phyloP scores from a whole-genome alignment of 768 basidiomycete genomes.

The Suillus plorans region DNA sequence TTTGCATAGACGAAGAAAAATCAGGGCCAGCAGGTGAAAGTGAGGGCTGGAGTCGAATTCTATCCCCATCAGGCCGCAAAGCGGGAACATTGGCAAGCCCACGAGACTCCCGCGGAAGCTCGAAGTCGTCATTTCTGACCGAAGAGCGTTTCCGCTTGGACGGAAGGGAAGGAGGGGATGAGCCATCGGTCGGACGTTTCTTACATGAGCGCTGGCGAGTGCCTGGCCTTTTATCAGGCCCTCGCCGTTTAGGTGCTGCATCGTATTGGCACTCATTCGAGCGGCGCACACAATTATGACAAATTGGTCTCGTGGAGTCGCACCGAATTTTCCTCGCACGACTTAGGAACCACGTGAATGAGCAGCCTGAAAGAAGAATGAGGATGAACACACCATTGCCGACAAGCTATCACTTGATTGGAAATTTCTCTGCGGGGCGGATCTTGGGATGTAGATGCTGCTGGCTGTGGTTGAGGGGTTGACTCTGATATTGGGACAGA shows the following conservation, averaged over 20 bases:
- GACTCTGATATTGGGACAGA: constrained; percentile 46
- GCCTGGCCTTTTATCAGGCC: constrained; percentile 84
- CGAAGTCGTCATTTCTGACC: constrained; percentile 31
- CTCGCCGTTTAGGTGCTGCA: constrained; percentile 75
- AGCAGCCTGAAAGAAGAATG: constrained; percentile 20
- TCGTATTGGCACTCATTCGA: constrained; percentile 81
- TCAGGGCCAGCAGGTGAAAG: constrained; percentile 33
- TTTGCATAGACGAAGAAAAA: constrained; percentile 26
- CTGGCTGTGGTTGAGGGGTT: constrained; percentile 35
- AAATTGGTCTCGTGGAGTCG: constrained; percentile 78
- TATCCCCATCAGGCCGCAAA: constrained; percentile 26
- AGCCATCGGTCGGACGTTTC: constrained; percentile 63
- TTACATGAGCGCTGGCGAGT: constrained; percentile 84
- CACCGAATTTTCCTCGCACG: constrained; percentile 84
- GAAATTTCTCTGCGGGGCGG: constrained; percentile 56
- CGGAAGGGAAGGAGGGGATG: constrained; percentile 49
- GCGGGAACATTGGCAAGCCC: constrained; percentile 22
- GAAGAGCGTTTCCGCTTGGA: constrained; percentile 53
- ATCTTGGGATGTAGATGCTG: constrained; percentile 31
- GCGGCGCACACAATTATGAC: constrained; percentile 80
- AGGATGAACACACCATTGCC: constrained; percentile 66
- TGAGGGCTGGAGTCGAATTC: constrained; percentile 28
- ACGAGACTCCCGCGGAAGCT: constrained; percentile 25
- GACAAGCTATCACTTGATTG: constrained; percentile 78
- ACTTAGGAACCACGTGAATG: constrained; percentile 46